phyloP scores from a whole-genome alignment of 192 early-diverging fungal species.

The Podila epigama region DNA sequence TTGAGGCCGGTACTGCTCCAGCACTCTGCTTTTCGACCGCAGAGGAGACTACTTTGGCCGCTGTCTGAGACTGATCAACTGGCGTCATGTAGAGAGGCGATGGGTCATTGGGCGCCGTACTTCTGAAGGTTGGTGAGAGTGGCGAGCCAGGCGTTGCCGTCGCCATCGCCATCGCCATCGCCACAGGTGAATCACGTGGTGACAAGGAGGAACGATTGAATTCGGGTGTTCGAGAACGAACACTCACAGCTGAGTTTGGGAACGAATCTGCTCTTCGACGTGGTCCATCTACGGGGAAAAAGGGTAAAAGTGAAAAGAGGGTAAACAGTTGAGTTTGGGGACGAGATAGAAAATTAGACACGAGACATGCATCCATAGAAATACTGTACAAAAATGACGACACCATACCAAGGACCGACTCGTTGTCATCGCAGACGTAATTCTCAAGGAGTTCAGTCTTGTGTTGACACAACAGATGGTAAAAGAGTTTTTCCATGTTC shows the following conservation, averaged over 20 bases:
- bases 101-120: slow-evolving; percentile 15
- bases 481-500: slow-evolving; percentile 46
- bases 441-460: slow-evolving; percentile 46
- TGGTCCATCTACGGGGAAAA: slow-evolving; percentile 22
- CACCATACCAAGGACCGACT: slow-evolving; percentile 20
- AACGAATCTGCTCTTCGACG: slow-evolving; percentile 42
- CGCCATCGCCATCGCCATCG: too few species aligned
- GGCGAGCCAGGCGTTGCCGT: slow-evolving; percentile 26
- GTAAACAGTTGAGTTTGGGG: background rate
- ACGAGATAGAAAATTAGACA: background rate
- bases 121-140: slow-evolving; percentile 9
- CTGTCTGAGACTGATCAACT: slow-evolving; percentile 21
- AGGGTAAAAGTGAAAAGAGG: background rate
- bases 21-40: background rate
- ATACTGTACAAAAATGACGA: too few species aligned
- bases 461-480: slow-evolving; percentile 45
- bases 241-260: slow-evolving; percentile 27
- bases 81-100: slow-evolving; percentile 31
- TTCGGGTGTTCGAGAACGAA: slow-evolving; percentile 36
- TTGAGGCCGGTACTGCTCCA: too few species aligned
- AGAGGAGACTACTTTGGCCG: slow-evolving; percentile 23
- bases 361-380: background rate
- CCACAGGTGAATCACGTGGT: slow-evolving; percentile 16
- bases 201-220: slow-evolving; percentile 15
- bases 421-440: slow-evolving; percentile 23